phyloP scores from a whole-genome alignment of 805 yeast species.

The Ogataea glucozyma region DNA sequence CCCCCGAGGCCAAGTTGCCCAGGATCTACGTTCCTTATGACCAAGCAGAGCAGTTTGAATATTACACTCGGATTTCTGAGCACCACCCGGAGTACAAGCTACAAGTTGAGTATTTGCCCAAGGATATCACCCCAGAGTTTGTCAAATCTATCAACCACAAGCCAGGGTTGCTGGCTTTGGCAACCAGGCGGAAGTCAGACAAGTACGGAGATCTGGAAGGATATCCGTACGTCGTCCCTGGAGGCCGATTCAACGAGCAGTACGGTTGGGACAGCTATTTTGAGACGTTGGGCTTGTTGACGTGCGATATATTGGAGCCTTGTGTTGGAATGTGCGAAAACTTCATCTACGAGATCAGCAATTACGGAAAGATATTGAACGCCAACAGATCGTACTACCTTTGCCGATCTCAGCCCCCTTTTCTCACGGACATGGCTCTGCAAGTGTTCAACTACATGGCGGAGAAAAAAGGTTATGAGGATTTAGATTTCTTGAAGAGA shows the following conservation, averaged over 20 bases:
- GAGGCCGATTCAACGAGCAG: constrained; percentile 94
- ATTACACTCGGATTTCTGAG: constrained; percentile 54
- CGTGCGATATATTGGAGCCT: constrained; percentile 62
- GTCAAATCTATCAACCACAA: constrained; percentile 73
- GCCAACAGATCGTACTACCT: constrained; percentile 92
- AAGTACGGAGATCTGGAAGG: constrained; percentile 45
- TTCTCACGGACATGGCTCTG: constrained; percentile 88
- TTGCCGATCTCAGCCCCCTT: constrained; percentile 95
- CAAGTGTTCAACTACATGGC: constrained; percentile 59
- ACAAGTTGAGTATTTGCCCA: constrained; percentile 77
- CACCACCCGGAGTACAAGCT: constrained; percentile 56
- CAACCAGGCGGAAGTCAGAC: constrained; percentile 48
- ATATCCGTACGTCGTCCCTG: constrained; percentile 92
- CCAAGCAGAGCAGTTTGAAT: constrained; percentile 72
- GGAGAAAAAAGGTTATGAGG: constrained; percentile 41
- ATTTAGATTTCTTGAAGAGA: constrained; percentile 61
- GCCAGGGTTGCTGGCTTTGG: constrained; percentile 87
- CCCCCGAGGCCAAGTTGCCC: constrained; percentile 62
- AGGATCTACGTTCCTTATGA: constrained; percentile 75
- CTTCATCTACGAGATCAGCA: constrained; percentile 83
- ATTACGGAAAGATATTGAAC: constrained; percentile 90
- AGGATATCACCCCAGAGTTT: constrained; percentile 70
- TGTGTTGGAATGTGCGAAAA: constrained; percentile 92
- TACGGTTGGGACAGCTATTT: constrained; percentile 99
- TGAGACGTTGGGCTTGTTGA: constrained; percentile 79